A percentile compares a stretch with the other conserved stretches of the same genome.
Conservation (phyloP, 2,329 filamentous ascomycete genomes). For the Microthyrium microscopicum region DNA sequence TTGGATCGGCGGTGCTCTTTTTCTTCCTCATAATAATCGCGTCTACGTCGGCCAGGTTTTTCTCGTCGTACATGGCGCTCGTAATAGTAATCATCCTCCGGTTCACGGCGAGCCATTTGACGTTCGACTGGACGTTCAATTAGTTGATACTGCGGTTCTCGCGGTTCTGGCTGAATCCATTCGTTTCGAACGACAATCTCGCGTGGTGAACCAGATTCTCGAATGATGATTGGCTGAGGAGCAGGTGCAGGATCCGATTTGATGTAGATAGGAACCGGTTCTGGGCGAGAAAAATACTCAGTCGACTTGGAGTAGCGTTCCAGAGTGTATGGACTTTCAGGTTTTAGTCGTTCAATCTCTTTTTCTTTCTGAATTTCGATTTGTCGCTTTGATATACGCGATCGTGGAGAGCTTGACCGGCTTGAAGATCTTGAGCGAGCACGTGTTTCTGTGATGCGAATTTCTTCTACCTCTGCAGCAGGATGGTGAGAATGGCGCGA, state of each 20-base stretch:
- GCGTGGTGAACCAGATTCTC: slow-evolving; percentile 28
- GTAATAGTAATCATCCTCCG: slow-evolving; percentile 47
- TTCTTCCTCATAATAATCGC: slow-evolving; percentile 20
- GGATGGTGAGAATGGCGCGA: too few relatives aligned
- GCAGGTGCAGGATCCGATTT: slow-evolving; percentile 30
- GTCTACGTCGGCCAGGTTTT: slow-evolving; percentile 29
- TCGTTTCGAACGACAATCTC: slow-evolving; percentile 30
- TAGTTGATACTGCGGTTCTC: slow-evolving; percentile 42
- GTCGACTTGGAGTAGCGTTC: slow-evolving; percentile 35
- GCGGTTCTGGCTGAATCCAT: too few relatives aligned
- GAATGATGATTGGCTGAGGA: slow-evolving; percentile 37
- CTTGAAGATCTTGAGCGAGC: too few relatives aligned
- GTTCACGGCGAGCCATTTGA: slow-evolving; percentile 28
- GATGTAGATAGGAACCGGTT: slow-evolving; percentile 32
- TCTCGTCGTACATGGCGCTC: slow-evolving; percentile 39
- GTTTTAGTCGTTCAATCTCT: slow-evolving; percentile 27
- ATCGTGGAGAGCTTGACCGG: slow-evolving; percentile 28
- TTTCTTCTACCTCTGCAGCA: not conserved
- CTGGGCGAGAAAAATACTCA: slow-evolving; percentile 33
- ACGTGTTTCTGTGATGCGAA: slow-evolving; percentile 29
- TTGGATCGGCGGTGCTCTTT: slow-evolving; percentile 21
- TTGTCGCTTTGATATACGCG: slow-evolving; percentile 19
- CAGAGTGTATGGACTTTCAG: slow-evolving; percentile 25
- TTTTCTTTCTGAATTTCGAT: slow-evolving; percentile 17
- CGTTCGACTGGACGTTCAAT: slow-evolving; percentile 35